phyloP scores from a whole-genome alignment of 2,329 filamentous ascomycete genomes.

The Rhinocladiella mackenziei region DNA sequence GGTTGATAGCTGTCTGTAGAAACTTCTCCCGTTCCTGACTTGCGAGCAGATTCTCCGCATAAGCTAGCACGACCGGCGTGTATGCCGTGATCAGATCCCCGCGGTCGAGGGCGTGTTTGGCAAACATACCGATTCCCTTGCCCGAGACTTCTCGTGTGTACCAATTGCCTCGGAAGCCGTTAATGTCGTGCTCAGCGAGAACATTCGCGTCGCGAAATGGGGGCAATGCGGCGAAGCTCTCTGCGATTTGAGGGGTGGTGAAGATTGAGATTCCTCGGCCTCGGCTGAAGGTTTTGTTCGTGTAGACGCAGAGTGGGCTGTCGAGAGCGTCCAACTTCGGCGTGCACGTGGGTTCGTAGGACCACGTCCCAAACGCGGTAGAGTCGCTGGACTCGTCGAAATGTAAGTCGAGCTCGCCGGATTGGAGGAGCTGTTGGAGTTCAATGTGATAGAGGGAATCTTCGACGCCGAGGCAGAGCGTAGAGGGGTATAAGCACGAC shows the following conservation, averaged over 20 bases:
- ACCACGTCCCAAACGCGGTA: conserved; percentile 8
- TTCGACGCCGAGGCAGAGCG: too few relatives aligned
- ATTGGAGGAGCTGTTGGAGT: conserved; percentile 12
- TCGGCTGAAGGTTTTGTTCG: conserved; percentile 2
- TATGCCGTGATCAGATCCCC: conserved; percentile 12
- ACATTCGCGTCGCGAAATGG: background rate
- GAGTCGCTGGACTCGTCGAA: background rate
- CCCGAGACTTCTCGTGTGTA: conserved; percentile 6
- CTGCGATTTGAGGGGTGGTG: conserved; percentile 16
- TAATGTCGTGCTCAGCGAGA: background rate
- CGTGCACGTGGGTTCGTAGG: conserved; percentile 15
- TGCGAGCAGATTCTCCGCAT: conserved; percentile 10
- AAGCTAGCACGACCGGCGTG: conserved; percentile 20
- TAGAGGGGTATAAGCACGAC: too few relatives aligned
- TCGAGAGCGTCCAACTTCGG: conserved; percentile 4
- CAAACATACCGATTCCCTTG: conserved; percentile 20
- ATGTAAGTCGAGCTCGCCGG: conserved; percentile 5
- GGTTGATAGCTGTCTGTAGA: conserved; percentile 13
- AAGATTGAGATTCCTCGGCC: conserved; percentile 19
- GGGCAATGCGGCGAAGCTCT: background rate
- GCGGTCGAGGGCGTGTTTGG: conserved; percentile 3
- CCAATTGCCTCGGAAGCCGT: conserved; percentile 5
- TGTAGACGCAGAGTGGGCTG: conserved; percentile 21
- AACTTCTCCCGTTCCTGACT: conserved; percentile 11
- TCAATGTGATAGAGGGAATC: conserved; percentile 1